Evolutionary conservation across 176 grass and related monocot genomes (phyloP), one percentile per base, ranked within the genome.

Genomic region (Neostapfia colusana): DNA sequence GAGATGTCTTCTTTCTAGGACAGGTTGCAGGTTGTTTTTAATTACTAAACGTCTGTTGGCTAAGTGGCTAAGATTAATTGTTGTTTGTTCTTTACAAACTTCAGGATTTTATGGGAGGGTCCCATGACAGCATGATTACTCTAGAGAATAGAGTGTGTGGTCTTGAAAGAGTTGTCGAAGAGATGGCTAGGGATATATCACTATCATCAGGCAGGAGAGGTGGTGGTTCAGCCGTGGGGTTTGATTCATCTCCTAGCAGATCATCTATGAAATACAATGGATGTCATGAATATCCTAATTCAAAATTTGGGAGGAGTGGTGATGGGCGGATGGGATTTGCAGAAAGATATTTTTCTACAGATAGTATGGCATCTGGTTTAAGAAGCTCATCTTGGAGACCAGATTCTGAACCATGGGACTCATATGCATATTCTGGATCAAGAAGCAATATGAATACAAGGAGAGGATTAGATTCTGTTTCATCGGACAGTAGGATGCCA

Each of bases 91-190:
- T 78, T 73, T 59, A 14, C 61, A 31, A 84, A 77, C 82, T 88
- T 79, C 71, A 99, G 95, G 95, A 95, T 79, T 99, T 99, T 65
- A 99, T 99, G 89, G 95, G 95, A 39, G 95, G 95, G 38, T 99
- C 91, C 42, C 95, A 87, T 87, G 95, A 99, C 69, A 95, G 87
- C 78, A 95, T 99, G 91, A 81, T 99, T 65, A 99, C 91, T 53
- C 78, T 99, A 35, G 95, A 99, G 65, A 99, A 95, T 72, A 85
- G 95, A 83, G 95, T 99, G 20, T 85, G 89, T 17, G 87, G 91
- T 77, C 91, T 99, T 74, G 95, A 99, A 78, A 87, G 95, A 73
- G 84, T 99, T 80, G 95, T 99, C 17, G 91, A 99, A 74, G 89
- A 95, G 64, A 99, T 99, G 91, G 89, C 91, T 49, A 87, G 81